phyloP scores from a whole-genome alignment of 441 rosid species.

The Arabidopsis hybrid region DNA sequence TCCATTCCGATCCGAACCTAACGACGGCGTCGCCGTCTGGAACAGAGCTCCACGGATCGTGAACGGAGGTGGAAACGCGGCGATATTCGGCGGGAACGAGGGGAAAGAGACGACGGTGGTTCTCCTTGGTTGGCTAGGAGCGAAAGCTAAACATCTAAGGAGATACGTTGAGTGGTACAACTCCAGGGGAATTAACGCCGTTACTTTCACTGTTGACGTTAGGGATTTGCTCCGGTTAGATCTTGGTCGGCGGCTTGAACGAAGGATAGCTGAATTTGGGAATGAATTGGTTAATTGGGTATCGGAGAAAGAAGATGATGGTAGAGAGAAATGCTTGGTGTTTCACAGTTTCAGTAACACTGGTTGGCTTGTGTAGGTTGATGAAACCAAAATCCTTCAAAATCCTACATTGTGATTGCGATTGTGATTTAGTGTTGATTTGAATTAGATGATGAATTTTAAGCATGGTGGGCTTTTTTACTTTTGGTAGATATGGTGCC shows the following conservation, averaged over 20 bases:
- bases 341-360: slow-evolving; percentile 92
- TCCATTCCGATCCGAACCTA: slow-evolving; percentile 48
- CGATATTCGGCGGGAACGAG: slow-evolving; percentile 23
- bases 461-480: neutral
- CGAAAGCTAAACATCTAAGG: slow-evolving; percentile 67
- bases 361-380: slow-evolving; percentile 88
- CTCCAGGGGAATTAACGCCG: slow-evolving; percentile 71
- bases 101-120: slow-evolving; percentile 67
- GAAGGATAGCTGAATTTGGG: slow-evolving; percentile 54
- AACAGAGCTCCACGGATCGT: slow-evolving; percentile 49
- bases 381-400: slow-evolving; percentile 27
- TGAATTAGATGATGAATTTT: neutral
- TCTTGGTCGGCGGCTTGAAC: slow-evolving; percentile 60
- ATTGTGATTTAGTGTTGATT: neutral
- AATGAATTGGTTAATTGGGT: slow-evolving; percentile 68
- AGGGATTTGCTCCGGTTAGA: slow-evolving; percentile 65
- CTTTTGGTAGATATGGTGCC: slow-evolving; percentile 66
- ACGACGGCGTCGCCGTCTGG: slow-evolving; percentile 50
- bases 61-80: slow-evolving; percentile 33
- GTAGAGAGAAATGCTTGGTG: slow-evolving; percentile 68
- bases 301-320: slow-evolving; percentile 59
- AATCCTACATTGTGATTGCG: too few species aligned
- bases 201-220: slow-evolving; percentile 69
- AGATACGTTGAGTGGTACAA: slow-evolving; percentile 89
- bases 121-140: slow-evolving; percentile 90